Base-by-base conservation (phyloP, 2,329 filamentous ascomycete genomes). In the Truncatella angustata region DNA sequence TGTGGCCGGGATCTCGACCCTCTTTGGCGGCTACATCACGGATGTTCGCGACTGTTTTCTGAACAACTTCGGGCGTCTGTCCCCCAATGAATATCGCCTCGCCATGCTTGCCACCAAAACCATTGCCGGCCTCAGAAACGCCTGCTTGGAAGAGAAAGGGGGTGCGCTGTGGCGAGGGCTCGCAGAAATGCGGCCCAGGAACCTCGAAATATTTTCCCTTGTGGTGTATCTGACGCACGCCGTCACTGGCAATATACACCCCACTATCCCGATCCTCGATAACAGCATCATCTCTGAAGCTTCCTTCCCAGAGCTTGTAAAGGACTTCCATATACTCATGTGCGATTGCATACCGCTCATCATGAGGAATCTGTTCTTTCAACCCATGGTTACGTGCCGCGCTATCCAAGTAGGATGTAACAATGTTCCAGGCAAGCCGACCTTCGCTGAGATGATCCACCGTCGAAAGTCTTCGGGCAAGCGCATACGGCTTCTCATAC, bases 351-450 rank as follows among this genome's bases (percentile, higher is more conserved):
- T 86, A 85, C 18, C 82, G 73, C 61, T 84, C 75, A 34, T 86
- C 83, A 57, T 85, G 82, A 52, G 81, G 75, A 40, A 82, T 79
- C 0, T 78, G 77, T 3, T 66, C 76, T 21, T 82, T 76, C 0
- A 84, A 59, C 0, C 82, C 82, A 47, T 85, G 80, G 58, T 84
- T 83, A 61, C 82, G 81, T 0, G 82, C 81, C 0, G 79, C 74
- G 58, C 85, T 84, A 62, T 82, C 82, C 2, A 62, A 56, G 56
- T 65, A 68, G 1, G 61, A 65, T 3, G 58, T 61, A 45, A 88
- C 84, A 16, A 87, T 84, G 55, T 87, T 87, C 84, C 83, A 86
- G 0, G 80, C 83, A n/a, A 86, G 73, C 0, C 83, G 71, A 0
- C 82, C 83, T 9, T 76, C 71, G 0, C 82, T 85, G 36, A 86